A percentile compares a stretch with the other conserved stretches of the same genome.
Conservation (phyloP, 2,329 filamentous ascomycete genomes). For the Trichocomaceae sp. region DNA sequence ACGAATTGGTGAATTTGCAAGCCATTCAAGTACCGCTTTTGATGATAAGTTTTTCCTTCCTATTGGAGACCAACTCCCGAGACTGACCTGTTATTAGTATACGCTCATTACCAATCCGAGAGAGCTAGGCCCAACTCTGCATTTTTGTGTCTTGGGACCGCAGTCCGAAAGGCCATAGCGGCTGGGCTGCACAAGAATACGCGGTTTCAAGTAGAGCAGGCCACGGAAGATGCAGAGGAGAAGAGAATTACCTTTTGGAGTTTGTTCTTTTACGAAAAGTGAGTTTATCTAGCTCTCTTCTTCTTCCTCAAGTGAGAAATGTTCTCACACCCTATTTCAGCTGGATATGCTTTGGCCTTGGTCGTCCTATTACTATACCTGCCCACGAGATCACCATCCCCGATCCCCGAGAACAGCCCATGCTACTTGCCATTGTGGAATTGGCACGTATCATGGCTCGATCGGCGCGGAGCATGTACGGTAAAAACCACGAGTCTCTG, state of each 20-base stretch:
- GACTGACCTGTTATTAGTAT: conserved; percentile 15
- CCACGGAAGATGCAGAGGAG: conserved; percentile 30
- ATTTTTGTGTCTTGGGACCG: conserved; percentile 38
- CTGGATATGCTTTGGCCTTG: conserved; percentile 41
- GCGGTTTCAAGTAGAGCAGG: conserved; percentile 25
- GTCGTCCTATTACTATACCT: conserved; percentile 37
- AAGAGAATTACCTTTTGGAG: conserved; percentile 36
- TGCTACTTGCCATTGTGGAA: conserved; percentile 31
- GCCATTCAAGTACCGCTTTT: conserved; percentile 39
- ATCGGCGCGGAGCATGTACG: conserved; percentile 38
- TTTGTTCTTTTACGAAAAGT: conserved; percentile 42
- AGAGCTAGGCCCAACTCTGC: conserved; percentile 39
- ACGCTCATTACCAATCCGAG: conserved; percentile 42
- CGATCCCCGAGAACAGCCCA: conserved; percentile 31
- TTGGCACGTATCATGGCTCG: conserved; percentile 37
- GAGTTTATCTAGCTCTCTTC: conserved; percentile 8
- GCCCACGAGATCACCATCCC: conserved; percentile 33
- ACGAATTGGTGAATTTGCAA: conserved; percentile 42
- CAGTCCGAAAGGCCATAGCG: conserved; percentile 38
- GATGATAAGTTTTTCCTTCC: conserved; percentile 37
- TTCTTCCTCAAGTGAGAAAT: background rate
- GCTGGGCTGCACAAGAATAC: conserved; percentile 41
- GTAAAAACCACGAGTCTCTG: conserved; percentile 35
- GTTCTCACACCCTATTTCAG: conserved; percentile 18
- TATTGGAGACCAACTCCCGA: background rate